Evolutionary conservation across 345 rosid genomes (phyloP).

Genomic region (Pelargonium nanum): DNA sequence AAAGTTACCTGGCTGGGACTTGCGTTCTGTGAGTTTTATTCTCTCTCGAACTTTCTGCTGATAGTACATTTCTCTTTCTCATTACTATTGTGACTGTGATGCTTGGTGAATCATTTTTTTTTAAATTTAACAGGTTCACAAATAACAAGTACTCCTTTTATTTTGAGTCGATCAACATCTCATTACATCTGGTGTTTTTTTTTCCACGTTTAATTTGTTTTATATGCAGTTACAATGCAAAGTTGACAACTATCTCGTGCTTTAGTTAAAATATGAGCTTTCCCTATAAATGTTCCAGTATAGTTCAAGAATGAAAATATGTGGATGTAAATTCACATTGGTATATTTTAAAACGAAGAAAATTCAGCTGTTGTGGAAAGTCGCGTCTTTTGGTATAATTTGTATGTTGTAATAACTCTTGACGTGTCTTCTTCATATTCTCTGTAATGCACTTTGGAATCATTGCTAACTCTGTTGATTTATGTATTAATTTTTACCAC

Average conservation of each 20-base stretch:
- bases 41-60: background rate
- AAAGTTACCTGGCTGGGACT: conserved; percentile 87
- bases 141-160: background rate
- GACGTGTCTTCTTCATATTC: too few species aligned
- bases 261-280: too few species aligned
- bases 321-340: too few species aligned
- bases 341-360: too few species aligned
- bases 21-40: conserved; percentile 84
- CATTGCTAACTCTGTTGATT: background rate
- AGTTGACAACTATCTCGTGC: too few species aligned
- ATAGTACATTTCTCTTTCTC: background rate
- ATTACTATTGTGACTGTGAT: background rate
- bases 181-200: background rate
- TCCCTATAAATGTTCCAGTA: too few species aligned
- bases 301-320: too few species aligned
- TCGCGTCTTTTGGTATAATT: too few species aligned
- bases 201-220: too few species aligned
- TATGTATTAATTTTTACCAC: background rate
- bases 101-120: background rate
- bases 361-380: too few species aligned
- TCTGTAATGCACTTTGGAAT: background rate
- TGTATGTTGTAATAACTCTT: background rate
- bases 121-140: too few species aligned
- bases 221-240: too few species aligned
- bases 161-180: background rate